Base-by-base conservation (phyloP, 371 early-diverging fungal genomes). In the Actinomucor elegans region DNA sequence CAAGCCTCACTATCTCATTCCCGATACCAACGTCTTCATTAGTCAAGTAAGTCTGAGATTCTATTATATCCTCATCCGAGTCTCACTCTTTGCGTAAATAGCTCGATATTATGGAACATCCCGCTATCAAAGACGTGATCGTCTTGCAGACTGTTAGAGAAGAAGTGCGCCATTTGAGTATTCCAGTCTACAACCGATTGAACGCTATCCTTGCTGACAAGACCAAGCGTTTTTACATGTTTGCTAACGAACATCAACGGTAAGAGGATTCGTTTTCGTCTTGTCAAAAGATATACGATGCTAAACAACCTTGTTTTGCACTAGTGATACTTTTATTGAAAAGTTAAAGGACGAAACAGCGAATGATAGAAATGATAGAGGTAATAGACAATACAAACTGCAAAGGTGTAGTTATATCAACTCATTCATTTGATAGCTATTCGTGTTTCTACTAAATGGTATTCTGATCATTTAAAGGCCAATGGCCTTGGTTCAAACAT, bases 1-100 rank as follows among this genome's bases (percentile, higher is more conserved):
- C 49, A 64, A 53, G 24, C 85, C 85, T 3, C 94, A 94, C 61
- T 92, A 85, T 55, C 59, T 96, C 35, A 77, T 98, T 32, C 94
- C 96, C 3, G 98, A 98, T 67, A 98, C 98, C 54, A 98, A 98
- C 69, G 89, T 94, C 10, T 89, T 98, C 47, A 87, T 90, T 64
- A 93, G 94, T 71, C 96, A 97, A 80, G 92, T 86, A 63, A 57
- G 20, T n/a, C n/a, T n/a, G n/a, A n/a, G n/a, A n/a, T n/a, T n/a
- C n/a, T n/a, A n/a, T n/a, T n/a, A n/a, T n/a, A n/a, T n/a, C n/a
- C n/a, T n/a, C n/a, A n/a, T n/a, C 36, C n/a, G 28, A 11, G 18
- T n/a, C 36, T 40, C 21, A 40, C 15, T 10, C 2, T 17, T 29
- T 41, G 40, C 12, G 12, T 21, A n/a, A 26, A 18, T 61, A 95